A percentile compares a stretch with the other conserved stretches of the same genome.
Conservation (phyloP, 805 yeast species). For the Candida sithepensis region DNA sequence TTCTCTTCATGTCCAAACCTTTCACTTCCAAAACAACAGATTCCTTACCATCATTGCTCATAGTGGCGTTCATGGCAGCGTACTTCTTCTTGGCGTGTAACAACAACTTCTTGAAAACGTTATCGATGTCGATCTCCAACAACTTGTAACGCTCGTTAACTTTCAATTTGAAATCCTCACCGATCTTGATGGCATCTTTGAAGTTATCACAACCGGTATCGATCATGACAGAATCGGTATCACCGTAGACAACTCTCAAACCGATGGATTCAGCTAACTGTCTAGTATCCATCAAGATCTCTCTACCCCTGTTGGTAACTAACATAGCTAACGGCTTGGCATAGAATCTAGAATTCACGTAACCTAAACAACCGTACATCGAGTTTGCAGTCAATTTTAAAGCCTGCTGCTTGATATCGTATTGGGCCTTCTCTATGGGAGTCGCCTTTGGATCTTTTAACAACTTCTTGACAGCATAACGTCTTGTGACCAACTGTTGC, state of each 20-base stretch:
- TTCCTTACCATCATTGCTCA: constrained; percentile 48
- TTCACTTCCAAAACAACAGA: constrained; percentile 74
- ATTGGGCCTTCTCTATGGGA: constrained; percentile 68
- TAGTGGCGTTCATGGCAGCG: constrained; percentile 74
- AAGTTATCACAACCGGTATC: constrained; percentile 75
- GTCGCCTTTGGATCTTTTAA: constrained; percentile 71
- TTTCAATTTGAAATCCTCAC: constrained; percentile 74
- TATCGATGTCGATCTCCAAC: constrained; percentile 93
- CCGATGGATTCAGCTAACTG: constrained; percentile 85
- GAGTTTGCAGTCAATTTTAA: constrained; percentile 96
- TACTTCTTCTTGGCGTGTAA: constrained; percentile 96
- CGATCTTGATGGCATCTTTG: constrained; percentile 75
- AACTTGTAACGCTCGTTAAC: constrained; percentile 87
- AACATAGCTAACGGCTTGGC: constrained; percentile 96
- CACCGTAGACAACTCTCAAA: constrained; percentile 91
- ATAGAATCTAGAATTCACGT: constrained; percentile 84
- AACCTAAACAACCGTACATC: constrained; percentile 99
- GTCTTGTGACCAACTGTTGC: constrained; percentile 80
- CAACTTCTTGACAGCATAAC: constrained; percentile 86
- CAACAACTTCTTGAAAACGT: constrained; percentile 78
- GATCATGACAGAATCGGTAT: constrained; percentile 98
- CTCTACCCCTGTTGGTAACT: constrained; percentile 93
- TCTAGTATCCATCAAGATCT: constrained; percentile 87
- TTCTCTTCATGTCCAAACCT: constrained; percentile 94
- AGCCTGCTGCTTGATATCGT: constrained; percentile 94